These are phyloP conservation scores for Epichloe gansuensis DNA, from an alignment of 2,329 filamentous ascomycete genomes.

Conservation along the genomic window DNA sequence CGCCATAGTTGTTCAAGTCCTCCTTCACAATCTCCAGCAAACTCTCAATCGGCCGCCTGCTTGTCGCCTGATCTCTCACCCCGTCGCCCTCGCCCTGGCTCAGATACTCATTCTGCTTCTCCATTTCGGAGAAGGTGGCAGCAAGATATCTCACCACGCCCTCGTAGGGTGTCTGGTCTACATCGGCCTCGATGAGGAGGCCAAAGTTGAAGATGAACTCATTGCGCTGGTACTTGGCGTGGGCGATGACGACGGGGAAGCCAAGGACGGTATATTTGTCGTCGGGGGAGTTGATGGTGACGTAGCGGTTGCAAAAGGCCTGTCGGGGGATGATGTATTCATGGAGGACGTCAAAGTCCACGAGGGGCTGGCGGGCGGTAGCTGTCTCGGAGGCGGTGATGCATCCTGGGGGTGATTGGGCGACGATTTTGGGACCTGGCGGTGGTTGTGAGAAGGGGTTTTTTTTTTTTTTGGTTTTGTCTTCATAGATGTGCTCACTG, in stretches of 20 bases:
- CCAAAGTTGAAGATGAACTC: slow-evolving; percentile 99
- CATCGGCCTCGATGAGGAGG: slow-evolving; percentile 55
- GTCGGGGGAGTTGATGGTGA: slow-evolving; percentile 63
- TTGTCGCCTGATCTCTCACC: slow-evolving; percentile 20
- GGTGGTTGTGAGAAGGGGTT: background rate
- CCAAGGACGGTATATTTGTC: slow-evolving; percentile 67
- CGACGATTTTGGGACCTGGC: slow-evolving; percentile 22
- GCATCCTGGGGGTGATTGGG: slow-evolving; percentile 49
- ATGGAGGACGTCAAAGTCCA: slow-evolving; percentile 76
- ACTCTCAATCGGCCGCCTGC: slow-evolving; percentile 61
- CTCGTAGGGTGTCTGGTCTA: slow-evolving; percentile 67
- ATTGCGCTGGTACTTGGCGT: slow-evolving; percentile 74
- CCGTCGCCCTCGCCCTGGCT: slow-evolving; percentile 41
- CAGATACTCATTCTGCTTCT: slow-evolving; percentile 80
- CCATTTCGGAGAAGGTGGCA: slow-evolving; percentile 73
- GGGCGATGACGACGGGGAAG: slow-evolving; percentile 76
- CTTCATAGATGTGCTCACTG: too few relatives aligned
- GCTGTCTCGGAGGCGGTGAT: slow-evolving; percentile 32
- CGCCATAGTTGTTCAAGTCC: slow-evolving; percentile 91
- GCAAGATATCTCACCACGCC: slow-evolving; percentile 78
- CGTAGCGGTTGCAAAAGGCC: slow-evolving; percentile 84
- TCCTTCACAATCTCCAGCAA: slow-evolving; percentile 70
- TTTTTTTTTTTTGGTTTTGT: too few relatives aligned
- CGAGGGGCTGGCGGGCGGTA: slow-evolving; percentile 41
- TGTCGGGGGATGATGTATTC: slow-evolving; percentile 92